Evolutionary conservation across 2,329 filamentous ascomycete genomes (phyloP).

Genomic region (Xylariaceae sp.): DNA sequence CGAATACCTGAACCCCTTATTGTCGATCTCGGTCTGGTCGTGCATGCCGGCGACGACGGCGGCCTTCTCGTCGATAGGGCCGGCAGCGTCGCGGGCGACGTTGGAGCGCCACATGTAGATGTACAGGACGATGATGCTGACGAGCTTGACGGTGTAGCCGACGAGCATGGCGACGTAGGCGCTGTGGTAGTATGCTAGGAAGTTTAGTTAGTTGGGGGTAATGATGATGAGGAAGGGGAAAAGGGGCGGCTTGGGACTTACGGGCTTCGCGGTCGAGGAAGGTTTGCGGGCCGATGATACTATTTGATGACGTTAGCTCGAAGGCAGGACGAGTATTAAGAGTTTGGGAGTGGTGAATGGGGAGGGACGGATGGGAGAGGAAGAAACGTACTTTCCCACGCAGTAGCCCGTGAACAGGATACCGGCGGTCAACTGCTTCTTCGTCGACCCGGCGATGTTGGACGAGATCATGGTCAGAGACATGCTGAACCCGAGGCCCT

Average conservation of each 20-base stretch:
- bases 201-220: not conserved
- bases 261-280: slow-evolving; percentile 23
- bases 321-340: not conserved
- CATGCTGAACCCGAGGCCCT: slow-evolving; percentile 31
- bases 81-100: slow-evolving; percentile 27
- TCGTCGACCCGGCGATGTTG: slow-evolving; percentile 31
- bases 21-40: slow-evolving; percentile 29
- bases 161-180: slow-evolving; percentile 32
- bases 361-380: not conserved
- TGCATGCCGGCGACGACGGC: slow-evolving; percentile 30
- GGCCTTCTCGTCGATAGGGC: slow-evolving; percentile 22
- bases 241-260: slow-evolving; percentile 13
- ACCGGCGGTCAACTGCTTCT: slow-evolving; percentile 29
- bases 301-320: slow-evolving; percentile 1
- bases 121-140: slow-evolving; percentile 25
- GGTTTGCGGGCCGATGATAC: slow-evolving; percentile 31
- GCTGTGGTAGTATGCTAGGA: slow-evolving; percentile 26
- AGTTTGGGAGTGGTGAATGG: not conserved
- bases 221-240: not conserved
- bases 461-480: slow-evolving; percentile 31
- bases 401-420: slow-evolving; percentile 30
- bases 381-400: slow-evolving; percentile 24
- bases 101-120: slow-evolving; percentile 28
- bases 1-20: slow-evolving; percentile 29
- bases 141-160: slow-evolving; percentile 27